Evolutionary conservation across 352 stramenopile species (phyloP), one percentile per base, ranked within the genome.

Genomic region (Globisporangium uncinulatum): DNA sequence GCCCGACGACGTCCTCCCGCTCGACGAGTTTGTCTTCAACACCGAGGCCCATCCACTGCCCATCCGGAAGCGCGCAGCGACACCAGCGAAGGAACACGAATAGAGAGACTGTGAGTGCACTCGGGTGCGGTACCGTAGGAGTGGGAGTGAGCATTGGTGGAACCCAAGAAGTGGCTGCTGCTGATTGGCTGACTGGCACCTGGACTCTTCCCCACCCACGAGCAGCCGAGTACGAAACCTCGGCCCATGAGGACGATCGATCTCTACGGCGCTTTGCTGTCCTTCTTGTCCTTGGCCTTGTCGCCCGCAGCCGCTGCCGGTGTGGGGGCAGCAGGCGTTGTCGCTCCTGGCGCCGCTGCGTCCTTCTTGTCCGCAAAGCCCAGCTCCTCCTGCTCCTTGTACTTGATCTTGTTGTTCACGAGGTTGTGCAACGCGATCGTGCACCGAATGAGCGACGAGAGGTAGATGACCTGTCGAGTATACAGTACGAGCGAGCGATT

Each of bases 391-490:
- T 79, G 74, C 70, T 95, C 83, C 61, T 86, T 86, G 85, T 98
- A 98, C 70, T 96, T 94, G 76, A 99, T 98, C 83, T 99, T 99
- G 87, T 99, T 99, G 75, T 97, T 97, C 63, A 99, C 95, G 47
- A 99, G 86, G 75, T 99, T 97, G 86, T 99, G 97, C 59, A 99
- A 71, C 21, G 97, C 97, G 63, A 99, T 98, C 37, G 98, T 98
- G 74, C 90, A 97, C 62, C 97, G 87, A 65, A 99, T 98, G 47
- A 99, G 74, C 46, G 94, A 89, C 62, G 92, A 97, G 72, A 99
- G 89, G 84, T 99, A 99, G 67, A 99, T 97, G 54, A 97, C 94
- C 86, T 95, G 17, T 15, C 65, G n/a, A n/a, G n/a, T n/a, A n/a
- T n/a, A n/a, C n/a, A n/a, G n/a, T n/a, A n/a, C 17, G 19, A n/a